Conservation (phyloP, 805 yeast genomes). For the Nakazawaea peltata region DNA sequence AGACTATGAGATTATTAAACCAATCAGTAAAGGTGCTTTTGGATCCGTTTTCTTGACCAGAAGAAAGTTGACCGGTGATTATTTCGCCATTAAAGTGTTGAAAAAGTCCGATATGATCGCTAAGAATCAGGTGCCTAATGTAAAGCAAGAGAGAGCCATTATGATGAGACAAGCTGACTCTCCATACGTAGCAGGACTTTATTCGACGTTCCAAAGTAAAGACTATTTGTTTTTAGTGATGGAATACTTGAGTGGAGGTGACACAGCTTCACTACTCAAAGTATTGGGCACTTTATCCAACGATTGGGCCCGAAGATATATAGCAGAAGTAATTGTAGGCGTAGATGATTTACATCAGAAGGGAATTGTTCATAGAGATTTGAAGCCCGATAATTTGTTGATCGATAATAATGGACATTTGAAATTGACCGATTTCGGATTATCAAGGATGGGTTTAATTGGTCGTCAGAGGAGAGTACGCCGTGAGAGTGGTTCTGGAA, state of each 20-base stretch:
- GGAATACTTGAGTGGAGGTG: constrained; percentile 97
- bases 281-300: constrained; percentile 78
- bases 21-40: constrained; percentile 95
- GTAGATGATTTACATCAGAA: constrained; percentile 81
- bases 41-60: constrained; percentile 89
- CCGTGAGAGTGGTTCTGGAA: constrained; percentile 32
- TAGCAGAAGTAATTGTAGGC: constrained; percentile 86
- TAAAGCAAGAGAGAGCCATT: constrained; percentile 92
- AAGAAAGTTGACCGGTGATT: constrained; percentile 82
- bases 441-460: constrained; percentile 81
- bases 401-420: constrained; percentile 85
- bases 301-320: constrained; percentile 77
- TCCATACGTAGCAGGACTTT: constrained; percentile 86
- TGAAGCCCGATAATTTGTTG: constrained; percentile 89
- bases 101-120: constrained; percentile 95
- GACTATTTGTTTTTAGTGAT: constrained; percentile 86
- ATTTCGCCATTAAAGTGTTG: constrained; percentile 88
- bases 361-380: constrained; percentile 90
- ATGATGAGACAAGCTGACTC: constrained; percentile 95
- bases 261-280: constrained; percentile 78
- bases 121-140: constrained; percentile 92
- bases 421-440: constrained; percentile 91
- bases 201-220: constrained; percentile 80
- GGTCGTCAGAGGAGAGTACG: constrained; percentile 60
- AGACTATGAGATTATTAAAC: constrained; percentile 87